These are phyloP conservation scores for Croton setiger DNA, from an alignment of 441 rosid genomes.

Conservation along the genomic window DNA sequence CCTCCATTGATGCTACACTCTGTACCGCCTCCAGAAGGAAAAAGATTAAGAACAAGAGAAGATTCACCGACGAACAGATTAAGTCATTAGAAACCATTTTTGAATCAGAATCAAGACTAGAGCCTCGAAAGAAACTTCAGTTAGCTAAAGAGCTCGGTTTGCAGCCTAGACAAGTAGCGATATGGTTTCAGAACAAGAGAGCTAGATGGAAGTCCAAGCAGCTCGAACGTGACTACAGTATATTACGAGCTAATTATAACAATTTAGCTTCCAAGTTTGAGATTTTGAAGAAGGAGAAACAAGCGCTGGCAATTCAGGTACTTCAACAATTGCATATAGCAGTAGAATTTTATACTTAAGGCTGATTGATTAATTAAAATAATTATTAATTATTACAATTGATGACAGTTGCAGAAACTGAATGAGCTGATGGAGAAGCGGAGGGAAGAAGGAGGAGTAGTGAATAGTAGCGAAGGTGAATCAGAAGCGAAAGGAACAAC, in stretches of 20 bases:
- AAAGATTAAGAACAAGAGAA: conserved; percentile 46
- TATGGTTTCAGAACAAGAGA: conserved; percentile 92
- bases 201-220: conserved; percentile 91
- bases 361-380: too few species aligned
- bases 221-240: conserved; percentile 54
- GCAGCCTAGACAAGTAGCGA: conserved; percentile 90
- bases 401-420: conserved; percentile 56
- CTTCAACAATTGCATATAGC: background rate
- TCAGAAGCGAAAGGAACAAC: conserved; percentile 30
- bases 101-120: conserved; percentile 68
- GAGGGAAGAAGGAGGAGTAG: conserved; percentile 30
- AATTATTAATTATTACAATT: background rate
- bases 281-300: conserved; percentile 68
- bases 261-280: conserved; percentile 55
- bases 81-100: conserved; percentile 67
- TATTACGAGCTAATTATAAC: conserved; percentile 48
- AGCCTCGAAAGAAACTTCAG: conserved; percentile 73
- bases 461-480: conserved; percentile 38
- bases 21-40: conserved; percentile 34
- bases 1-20: conserved; percentile 21
- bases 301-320: conserved; percentile 57
- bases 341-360: too few species aligned
- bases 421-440: conserved; percentile 35
- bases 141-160: conserved; percentile 68
- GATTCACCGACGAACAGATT: conserved; percentile 88